Base-by-base conservation (phyloP, 768 basidiomycete species). In the Russula virescens region DNA sequence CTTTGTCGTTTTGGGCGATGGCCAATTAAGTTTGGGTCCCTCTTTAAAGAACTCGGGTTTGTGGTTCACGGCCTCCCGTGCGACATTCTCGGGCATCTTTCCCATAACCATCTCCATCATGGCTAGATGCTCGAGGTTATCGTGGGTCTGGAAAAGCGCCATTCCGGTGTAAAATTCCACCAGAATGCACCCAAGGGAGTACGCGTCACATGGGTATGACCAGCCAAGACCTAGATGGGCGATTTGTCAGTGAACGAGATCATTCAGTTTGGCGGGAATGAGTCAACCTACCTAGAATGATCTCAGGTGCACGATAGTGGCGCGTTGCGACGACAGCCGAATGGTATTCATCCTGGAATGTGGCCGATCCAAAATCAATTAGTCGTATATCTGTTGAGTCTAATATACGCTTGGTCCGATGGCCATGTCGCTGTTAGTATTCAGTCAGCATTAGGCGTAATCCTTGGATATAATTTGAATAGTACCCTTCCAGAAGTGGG, bases 21-120 rank as follows among this genome's bases (percentile, higher is more conserved):
- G 96, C 88, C 91, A 98, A 73, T 94, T 93, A 46, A 99, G 82
- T 70, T 87, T 89, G 66, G 79, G 75, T 34, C 84, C 87, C 23
- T 90, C 88, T 72, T 90, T 93, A 80, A 99, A 98, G 74, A 91
- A 97, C 71, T 98, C 95, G 9, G 93, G 86, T 70, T 95, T 95
- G 54, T 86, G 83, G 51, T 88, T 81, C 10, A 87, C 84, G 19
- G 88, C 89, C 48, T 81, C 80, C 47, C 88, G 81, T 43, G 85
- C 84, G 71, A 96, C 93, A 6, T 87, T 85, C 55, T 89, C 86
- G 0, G 95, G 92, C 88, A 98, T 95, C 77, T 90, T 91, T 62
- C 96, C 96, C 91, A 98, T 98, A 43, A 98, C 97, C 73, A 91
- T 88, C 73, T 98, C 95, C 97, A 99, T 99, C 97, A 99, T 99